Evolutionary conservation across 805 yeast species (phyloP), one percentile per base, ranked within the genome.

Genomic region (Candida wancherniae): DNA sequence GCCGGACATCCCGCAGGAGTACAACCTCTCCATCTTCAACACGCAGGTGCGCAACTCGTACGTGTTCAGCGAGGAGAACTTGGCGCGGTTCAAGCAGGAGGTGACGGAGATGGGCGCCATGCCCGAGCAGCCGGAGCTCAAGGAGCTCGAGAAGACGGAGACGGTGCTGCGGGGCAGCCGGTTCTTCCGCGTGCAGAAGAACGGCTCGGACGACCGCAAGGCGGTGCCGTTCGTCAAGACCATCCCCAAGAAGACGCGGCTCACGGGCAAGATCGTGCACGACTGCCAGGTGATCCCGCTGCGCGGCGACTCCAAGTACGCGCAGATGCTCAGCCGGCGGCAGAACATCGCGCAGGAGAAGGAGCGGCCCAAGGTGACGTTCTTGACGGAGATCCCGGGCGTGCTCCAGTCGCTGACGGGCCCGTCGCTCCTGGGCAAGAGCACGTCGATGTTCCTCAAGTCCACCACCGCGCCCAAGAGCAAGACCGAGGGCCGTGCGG

Each of bases 261-360:
- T 92, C 20, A 72, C 77, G 9, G 98, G 98, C 22, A 84, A 87
- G 21, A 80, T 90, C 17, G 83, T 80, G 34, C 97, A 92, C 54
- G 98, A 92, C 53, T 88, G 97, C 56, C 84, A 82, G 47, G 79
- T 85, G 13, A 74, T 82, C 30, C 97, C 97, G 9, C 75, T 86
- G 4, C 73, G 77, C 48, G 62, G 67, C 25, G 94, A 86, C 50
- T 69, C 74, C 17, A 80, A 81, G 52, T 86, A 87, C 55, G 58
- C 65, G 28, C 69, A 80, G 55, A 75, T 80, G 48, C 70, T 77
- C 44, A 28, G 48, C 28, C 67, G 75, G 50, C 67, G 56, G 64
- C 73, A 53, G 69, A 72, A 58, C 63, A 37, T 37, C 16, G 50
- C 53, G 23, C 30, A 24, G 24, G 63, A 54, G 6, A 76, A 75